Conservation (phyloP, 148 eudicot species). For the Beta vulgaris region DNA sequence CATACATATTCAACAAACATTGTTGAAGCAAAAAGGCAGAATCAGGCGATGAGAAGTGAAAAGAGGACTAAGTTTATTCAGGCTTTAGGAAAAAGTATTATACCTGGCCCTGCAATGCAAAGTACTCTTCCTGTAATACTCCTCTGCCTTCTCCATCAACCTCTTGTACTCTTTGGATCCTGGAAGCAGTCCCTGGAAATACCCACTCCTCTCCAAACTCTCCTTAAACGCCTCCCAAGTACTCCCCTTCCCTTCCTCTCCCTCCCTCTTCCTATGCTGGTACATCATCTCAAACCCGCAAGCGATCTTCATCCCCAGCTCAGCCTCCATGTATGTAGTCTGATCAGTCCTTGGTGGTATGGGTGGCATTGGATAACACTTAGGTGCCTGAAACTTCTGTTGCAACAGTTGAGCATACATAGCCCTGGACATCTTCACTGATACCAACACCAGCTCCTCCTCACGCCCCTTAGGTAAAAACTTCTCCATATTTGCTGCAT, state of each 20-base stretch:
- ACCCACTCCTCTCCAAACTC: slow-evolving; percentile 71
- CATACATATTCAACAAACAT: not conserved
- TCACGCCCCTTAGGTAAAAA: slow-evolving; percentile 59
- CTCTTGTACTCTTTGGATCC: slow-evolving; percentile 80
- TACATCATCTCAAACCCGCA: slow-evolving; percentile 97
- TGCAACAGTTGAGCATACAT: slow-evolving; percentile 91
- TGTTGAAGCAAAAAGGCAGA: not conserved
- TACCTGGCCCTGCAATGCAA: slow-evolving; percentile 71
- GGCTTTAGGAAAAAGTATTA: not conserved
- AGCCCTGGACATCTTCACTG: slow-evolving; percentile 74
- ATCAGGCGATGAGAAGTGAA: not conserved
- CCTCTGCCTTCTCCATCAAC: slow-evolving; percentile 78
- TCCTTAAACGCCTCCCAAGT: slow-evolving; percentile 76
- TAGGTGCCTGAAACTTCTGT: slow-evolving; percentile 89
- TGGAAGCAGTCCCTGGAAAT: slow-evolving; percentile 66
- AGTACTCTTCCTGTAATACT: slow-evolving; percentile 64
- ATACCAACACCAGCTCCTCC: slow-evolving; percentile 61
- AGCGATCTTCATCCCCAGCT: slow-evolving; percentile 90
- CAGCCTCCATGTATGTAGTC: slow-evolving; percentile 59
- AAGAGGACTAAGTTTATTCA: not conserved
- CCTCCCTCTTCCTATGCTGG: slow-evolving; percentile 61
- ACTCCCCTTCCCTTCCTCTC: slow-evolving; percentile 75
- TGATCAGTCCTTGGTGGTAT: slow-evolving; percentile 55
- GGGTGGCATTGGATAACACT: slow-evolving; percentile 79
- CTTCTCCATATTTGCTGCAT: slow-evolving; percentile 71